Base-by-base conservation (phyloP, 805 yeast species). In the Ascoidea tarda region DNA sequence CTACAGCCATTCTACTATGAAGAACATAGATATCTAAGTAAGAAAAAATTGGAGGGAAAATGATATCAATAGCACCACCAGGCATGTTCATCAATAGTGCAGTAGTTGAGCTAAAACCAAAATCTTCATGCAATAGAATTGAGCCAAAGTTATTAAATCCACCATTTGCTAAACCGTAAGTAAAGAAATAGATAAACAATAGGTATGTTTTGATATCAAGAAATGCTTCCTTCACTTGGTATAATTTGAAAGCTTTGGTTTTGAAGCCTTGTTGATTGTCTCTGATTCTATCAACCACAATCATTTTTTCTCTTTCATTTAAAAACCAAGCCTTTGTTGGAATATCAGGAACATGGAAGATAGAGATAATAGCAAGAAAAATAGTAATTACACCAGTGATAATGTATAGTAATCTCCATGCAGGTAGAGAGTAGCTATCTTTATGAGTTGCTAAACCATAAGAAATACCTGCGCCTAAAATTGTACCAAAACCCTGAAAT, bases 321-420 rank as follows among this genome's bases (percentile, higher is more conserved):
- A 66, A 63, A 46, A 65, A 66, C 68, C 69, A 68, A 5, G 76
- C 72, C 32, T 61, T 54, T 59, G 58, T 45, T 46, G 82, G 82
- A 14, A 61, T 58, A 57, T 74, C 74, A 16, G 83, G 83, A 33
- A 80, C 55, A 54, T 72, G 73, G 47, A 74, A 50, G 32, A 63
- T 54, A 52, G 74, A 63, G 1, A 70, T 47, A 14, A 73, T 49
- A 8, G 81, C 82, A 16, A 74, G 56, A 4, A 69, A 58, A 10
- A 77, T 61, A 1, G 85, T 78, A 53, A 79, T 67, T 14, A 69
- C 60, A 5, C 88, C 88, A 47, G 75, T 68, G 16, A 79, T 67
- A 46, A 82, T 63, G 58, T 72, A 82, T 1, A 78, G 58, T 14
- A 75, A 58, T 60, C 73, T 74, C 85, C 86, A 82, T 1, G 78